phyloP scores from a whole-genome alignment of 805 yeast species.

The Starmerella powellii region DNA sequence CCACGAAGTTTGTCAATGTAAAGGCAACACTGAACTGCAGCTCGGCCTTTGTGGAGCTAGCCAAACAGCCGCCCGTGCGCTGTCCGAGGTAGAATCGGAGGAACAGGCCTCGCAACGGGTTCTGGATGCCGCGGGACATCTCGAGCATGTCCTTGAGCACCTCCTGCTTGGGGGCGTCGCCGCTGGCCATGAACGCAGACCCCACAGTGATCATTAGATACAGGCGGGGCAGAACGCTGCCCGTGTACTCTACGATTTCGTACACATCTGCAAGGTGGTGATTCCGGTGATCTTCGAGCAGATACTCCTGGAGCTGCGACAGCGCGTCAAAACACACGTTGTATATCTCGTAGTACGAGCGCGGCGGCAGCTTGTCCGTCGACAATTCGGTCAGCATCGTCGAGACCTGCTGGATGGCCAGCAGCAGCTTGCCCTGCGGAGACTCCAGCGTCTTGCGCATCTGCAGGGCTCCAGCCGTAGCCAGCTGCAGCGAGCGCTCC shows the following conservation, averaged over 20 bases:
- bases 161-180: constrained; percentile 70
- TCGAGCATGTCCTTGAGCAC: constrained; percentile 93
- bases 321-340: constrained; percentile 73
- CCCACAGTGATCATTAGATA: constrained; percentile 95
- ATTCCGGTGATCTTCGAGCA: constrained; percentile 54
- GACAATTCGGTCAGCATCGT: constrained; percentile 71
- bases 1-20: constrained; percentile 75
- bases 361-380: constrained; percentile 64
- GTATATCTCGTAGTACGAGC: constrained; percentile 86
- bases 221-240: constrained; percentile 81
- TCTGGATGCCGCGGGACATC: constrained; percentile 95
- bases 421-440: constrained; percentile 55
- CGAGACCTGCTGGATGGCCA: constrained; percentile 78
- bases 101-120: constrained; percentile 85
- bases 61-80: constrained; percentile 57
- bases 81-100: constrained; percentile 81
- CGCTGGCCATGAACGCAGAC: constrained; percentile 65
- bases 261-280: constrained; percentile 78
- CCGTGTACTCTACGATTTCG: constrained; percentile 85
- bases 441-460: constrained; percentile 69
- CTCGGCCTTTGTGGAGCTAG: constrained; percentile 26
- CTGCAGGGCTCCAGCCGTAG: constrained; percentile 56
- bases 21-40: constrained; percentile 63
- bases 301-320: constrained; percentile 49
- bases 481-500: constrained; percentile 38